Conservation (phyloP, 2,329 filamentous ascomycete genomes). For the Hysterium pulicare region DNA sequence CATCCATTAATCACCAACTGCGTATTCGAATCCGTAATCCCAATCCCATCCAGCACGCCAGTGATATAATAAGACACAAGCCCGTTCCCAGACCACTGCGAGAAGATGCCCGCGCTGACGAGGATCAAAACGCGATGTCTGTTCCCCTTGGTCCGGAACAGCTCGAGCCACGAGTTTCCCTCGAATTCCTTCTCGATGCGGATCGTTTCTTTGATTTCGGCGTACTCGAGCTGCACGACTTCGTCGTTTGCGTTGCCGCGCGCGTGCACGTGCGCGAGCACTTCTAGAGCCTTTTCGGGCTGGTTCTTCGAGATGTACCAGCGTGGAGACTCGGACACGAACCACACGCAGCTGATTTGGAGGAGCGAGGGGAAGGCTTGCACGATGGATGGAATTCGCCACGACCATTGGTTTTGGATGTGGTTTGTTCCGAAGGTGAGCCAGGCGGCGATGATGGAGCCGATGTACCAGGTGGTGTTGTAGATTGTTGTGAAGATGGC, state of each 20-base stretch:
- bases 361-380: constrained; percentile 46
- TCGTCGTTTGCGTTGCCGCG: constrained; percentile 44
- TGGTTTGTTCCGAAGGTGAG: constrained; percentile 43
- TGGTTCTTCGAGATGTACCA: constrained; percentile 63
- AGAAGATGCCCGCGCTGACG: constrained; percentile 54
- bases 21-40: constrained; percentile 31
- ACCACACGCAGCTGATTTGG: constrained; percentile 48
- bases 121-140: constrained; percentile 53
- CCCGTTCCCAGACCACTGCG: constrained; percentile 57
- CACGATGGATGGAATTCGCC: constrained; percentile 49
- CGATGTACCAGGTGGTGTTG: constrained; percentile 34
- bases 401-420: constrained; percentile 44
- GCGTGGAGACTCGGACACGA: constrained; percentile 65
- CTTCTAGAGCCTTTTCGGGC: constrained; percentile 61
- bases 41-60: constrained; percentile 32
- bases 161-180: constrained; percentile 22
- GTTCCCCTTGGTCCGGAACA: constrained; percentile 43
- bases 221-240: constrained; percentile 48
- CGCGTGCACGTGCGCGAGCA: constrained; percentile 56
- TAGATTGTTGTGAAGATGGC: constrained; percentile 30
- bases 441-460: constrained; percentile 46
- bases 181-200: constrained; percentile 47
- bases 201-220: constrained; percentile 51
- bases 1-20: constrained; percentile 43
- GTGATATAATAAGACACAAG: constrained; percentile 44